phyloP scores from a whole-genome alignment of 768 basidiomycete genomes.

The Brasilioporus rufonigricans region DNA sequence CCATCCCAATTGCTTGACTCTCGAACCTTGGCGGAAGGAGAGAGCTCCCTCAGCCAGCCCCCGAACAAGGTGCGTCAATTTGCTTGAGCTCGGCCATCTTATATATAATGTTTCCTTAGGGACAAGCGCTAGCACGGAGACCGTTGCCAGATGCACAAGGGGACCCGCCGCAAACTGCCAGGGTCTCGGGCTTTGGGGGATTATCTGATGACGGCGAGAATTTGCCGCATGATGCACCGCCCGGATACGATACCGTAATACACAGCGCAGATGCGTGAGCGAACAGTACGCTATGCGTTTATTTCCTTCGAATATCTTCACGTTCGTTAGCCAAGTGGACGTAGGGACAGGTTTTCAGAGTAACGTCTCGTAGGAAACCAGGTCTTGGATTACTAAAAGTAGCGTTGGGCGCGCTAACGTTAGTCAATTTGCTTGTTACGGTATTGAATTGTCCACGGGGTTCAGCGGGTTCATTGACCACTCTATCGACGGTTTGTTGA shows the following conservation, averaged over 20 bases:
- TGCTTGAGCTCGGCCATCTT: background rate
- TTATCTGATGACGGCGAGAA: background rate
- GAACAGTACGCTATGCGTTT: too few species aligned
- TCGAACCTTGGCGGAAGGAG: background rate
- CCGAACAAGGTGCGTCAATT: conserved; percentile 15
- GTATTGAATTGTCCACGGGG: too few species aligned
- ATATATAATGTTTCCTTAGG: conserved; percentile 4
- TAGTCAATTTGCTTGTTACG: too few species aligned
- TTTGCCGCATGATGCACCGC: conserved; percentile 1
- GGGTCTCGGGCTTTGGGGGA: background rate
- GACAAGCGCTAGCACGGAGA: background rate
- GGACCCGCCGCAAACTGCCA: background rate
- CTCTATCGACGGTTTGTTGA: too few species aligned
- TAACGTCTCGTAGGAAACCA: too few species aligned
- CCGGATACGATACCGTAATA: conserved; percentile 19
- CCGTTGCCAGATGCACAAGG: conserved; percentile 4
- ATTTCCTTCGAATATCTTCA: too few species aligned
- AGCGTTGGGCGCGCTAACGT: too few species aligned
- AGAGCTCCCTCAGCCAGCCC: too few species aligned
- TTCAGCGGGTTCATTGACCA: too few species aligned
- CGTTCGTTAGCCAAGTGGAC: too few species aligned
- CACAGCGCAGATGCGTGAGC: background rate
- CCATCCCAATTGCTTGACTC: background rate
- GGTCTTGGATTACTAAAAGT: too few species aligned
- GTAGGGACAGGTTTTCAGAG: too few species aligned